Conservation (phyloP, 305 asterid species). For the Fraxinus baroniana region DNA sequence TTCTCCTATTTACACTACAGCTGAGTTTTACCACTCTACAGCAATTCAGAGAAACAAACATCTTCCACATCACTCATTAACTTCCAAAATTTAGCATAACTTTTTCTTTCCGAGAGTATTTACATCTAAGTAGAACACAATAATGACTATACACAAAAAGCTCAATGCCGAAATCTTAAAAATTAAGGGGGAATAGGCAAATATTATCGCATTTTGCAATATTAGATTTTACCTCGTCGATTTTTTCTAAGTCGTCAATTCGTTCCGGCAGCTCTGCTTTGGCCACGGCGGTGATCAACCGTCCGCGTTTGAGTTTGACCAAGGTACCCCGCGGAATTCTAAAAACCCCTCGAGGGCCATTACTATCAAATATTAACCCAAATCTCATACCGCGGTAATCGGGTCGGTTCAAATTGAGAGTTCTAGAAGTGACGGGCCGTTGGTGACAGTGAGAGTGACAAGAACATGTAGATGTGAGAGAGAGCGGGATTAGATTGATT, state of each 20-base stretch:
- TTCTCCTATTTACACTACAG: neutral
- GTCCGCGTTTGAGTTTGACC: constrained; percentile 26
- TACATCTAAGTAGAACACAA: neutral
- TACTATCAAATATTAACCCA: constrained; percentile 28
- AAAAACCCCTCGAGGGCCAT: constrained; percentile 19
- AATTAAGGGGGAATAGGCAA: neutral
- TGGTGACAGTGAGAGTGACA: constrained; percentile 17
- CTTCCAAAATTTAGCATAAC: neutral
- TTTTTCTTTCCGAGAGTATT: neutral
- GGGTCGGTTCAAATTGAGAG: constrained; percentile 26
- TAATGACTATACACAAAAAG: neutral
- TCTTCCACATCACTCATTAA: neutral
- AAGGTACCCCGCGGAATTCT: constrained; percentile 23
- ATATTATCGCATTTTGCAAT: neutral
- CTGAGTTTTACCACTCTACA: neutral
- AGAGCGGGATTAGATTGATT: constrained; percentile 42
- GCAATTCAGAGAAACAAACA: neutral
- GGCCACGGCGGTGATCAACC: constrained; percentile 38
- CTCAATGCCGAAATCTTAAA: neutral
- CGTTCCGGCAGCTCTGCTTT: constrained; percentile 27
- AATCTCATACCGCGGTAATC: constrained; percentile 34
- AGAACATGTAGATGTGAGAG: constrained; percentile 45
- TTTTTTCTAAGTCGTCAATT: constrained; percentile 24
- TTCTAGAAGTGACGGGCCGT: constrained; percentile 19
- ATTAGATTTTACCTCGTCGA: constrained; percentile 34